Conservation (phyloP, 306 rosid species). For the Mimosa pudica region DNA sequence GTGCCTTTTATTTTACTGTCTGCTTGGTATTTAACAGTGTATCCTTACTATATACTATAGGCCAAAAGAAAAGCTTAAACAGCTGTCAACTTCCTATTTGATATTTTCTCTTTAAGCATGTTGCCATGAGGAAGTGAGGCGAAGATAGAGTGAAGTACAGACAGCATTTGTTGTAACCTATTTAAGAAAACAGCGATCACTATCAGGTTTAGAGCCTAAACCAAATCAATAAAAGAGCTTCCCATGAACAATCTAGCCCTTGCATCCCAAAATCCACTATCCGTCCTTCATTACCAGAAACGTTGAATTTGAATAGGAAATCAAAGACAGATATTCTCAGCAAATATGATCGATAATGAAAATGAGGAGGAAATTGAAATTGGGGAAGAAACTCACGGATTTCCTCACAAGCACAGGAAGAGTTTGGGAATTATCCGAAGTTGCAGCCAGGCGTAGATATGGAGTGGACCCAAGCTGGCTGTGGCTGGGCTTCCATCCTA, state of each 20-base stretch:
- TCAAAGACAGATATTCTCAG: background rate
- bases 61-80: too few species aligned
- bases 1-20: background rate
- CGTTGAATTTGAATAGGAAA: conserved; percentile 7
- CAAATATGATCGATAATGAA: too few species aligned
- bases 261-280: conserved; percentile 19
- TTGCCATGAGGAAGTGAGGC: too few species aligned
- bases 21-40: background rate
- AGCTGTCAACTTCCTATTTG: too few species aligned
- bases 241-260: conserved; percentile 24
- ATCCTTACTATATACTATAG: too few species aligned
- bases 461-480: conserved; percentile 63
- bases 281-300: background rate
- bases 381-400: conserved; percentile 59
- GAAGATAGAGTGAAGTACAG: too few species aligned
- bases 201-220: background rate
- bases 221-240: background rate
- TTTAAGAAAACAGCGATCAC: too few species aligned
- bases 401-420: conserved; percentile 61
- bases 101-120: too few species aligned
- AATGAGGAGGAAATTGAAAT: too few species aligned
- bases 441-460: too few species aligned
- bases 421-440: conserved; percentile 47
- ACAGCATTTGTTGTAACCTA: too few species aligned
- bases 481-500: conserved; percentile 61